phyloP scores from a whole-genome alignment of 2,329 filamentous ascomycete species.

The Microdochium trichocladiopsis region DNA sequence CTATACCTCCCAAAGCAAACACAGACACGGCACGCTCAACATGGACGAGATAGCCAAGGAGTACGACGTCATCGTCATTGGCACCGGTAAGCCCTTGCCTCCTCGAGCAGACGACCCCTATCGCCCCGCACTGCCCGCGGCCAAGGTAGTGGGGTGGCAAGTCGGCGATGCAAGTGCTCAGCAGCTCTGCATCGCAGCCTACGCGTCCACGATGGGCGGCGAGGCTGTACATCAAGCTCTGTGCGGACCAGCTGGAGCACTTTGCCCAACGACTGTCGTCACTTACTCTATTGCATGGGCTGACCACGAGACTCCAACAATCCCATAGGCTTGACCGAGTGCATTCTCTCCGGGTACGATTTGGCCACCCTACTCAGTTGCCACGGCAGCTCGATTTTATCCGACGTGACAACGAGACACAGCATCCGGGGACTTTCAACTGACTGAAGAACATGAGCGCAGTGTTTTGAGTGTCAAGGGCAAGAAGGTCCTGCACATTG shows the following conservation, averaged over 20 bases:
- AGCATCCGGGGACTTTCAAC: background rate
- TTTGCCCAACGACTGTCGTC: slow-evolving; percentile 3
- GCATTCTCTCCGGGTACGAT: slow-evolving; percentile 89
- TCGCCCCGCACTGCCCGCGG: background rate
- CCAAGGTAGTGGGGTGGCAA: background rate
- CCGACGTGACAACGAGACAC: background rate
- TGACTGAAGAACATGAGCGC: slow-evolving; percentile 11
- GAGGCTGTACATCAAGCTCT: background rate
- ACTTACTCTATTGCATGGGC: slow-evolving; percentile 13
- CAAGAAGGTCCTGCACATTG: slow-evolving; percentile 98
- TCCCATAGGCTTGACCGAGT: slow-evolving; percentile 88
- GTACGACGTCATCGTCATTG: slow-evolving; percentile 98
- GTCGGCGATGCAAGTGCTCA: background rate
- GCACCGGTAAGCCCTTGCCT: slow-evolving; percentile 68
- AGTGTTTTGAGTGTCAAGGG: slow-evolving; percentile 97
- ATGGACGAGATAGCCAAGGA: slow-evolving; percentile 99
- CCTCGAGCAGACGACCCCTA: background rate
- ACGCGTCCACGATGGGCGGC: background rate
- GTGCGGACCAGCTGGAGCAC: background rate
- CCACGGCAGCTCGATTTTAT: background rate
- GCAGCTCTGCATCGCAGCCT: slow-evolving; percentile 15
- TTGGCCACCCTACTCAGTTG: background rate
- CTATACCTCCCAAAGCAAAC: slow-evolving; percentile 11
- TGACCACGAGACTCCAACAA: slow-evolving; percentile 16
- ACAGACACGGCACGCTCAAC: slow-evolving; percentile 23